Conservation (phyloP, 305 asterid genomes). For the Lippia alba region DNA sequence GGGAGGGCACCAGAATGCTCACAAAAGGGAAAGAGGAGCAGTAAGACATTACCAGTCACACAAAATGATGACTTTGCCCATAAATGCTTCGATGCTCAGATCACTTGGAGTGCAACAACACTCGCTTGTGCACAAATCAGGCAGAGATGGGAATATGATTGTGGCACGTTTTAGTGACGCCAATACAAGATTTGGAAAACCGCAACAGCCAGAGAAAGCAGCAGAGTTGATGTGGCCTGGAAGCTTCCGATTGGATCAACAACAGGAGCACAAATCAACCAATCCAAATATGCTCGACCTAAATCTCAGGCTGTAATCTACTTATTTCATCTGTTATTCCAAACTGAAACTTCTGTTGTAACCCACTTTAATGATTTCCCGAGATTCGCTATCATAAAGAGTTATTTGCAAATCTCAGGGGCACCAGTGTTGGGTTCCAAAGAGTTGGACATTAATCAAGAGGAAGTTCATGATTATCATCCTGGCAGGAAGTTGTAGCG, state of each 20-base stretch:
- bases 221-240: slow-evolving; percentile 82
- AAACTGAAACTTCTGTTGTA: slow-evolving; percentile 24
- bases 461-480: slow-evolving; percentile 25
- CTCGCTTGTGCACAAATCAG: slow-evolving; percentile 67
- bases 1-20: slow-evolving; percentile 97
- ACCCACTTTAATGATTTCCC: slow-evolving; percentile 30
- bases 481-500: slow-evolving; percentile 31
- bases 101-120: slow-evolving; percentile 80
- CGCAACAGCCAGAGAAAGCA: slow-evolving; percentile 52
- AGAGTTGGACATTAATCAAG: slow-evolving; percentile 26
- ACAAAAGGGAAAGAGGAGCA: slow-evolving; percentile 89
- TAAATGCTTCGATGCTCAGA: slow-evolving; percentile 61
- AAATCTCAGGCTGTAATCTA: slow-evolving; percentile 75
- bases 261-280: slow-evolving; percentile 53
- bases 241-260: slow-evolving; percentile 68
- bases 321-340: slow-evolving; percentile 30
- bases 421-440: slow-evolving; percentile 27
- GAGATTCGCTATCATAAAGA: slow-evolving; percentile 35
- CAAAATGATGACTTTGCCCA: slow-evolving; percentile 60
- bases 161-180: slow-evolving; percentile 52
- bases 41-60: slow-evolving; percentile 68
- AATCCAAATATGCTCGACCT: slow-evolving; percentile 63
- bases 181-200: slow-evolving; percentile 45
- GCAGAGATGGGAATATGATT: slow-evolving; percentile 46
- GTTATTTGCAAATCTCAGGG: slow-evolving; percentile 27